Conservation (phyloP, 1,139 yeast genomes). For the Eremothecium cymbalariae region DNA sequence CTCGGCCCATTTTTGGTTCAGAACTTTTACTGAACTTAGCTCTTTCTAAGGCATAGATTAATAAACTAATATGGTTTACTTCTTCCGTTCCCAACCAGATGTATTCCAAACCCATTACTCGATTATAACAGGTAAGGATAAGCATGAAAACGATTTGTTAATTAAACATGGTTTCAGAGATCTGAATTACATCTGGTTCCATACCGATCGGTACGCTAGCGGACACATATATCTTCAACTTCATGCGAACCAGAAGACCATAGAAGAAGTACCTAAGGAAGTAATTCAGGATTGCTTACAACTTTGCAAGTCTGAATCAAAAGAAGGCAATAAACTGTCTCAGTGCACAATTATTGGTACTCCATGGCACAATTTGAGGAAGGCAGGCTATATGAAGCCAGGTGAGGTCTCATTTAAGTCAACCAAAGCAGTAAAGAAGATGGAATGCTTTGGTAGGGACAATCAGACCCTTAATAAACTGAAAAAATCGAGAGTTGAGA, state of each 20-base stretch:
- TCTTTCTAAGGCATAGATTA: neutral
- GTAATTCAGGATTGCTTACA: conserved; percentile 61
- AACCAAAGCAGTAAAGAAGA: conserved; percentile 44
- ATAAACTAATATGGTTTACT: conserved; percentile 24
- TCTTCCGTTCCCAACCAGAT: conserved; percentile 22
- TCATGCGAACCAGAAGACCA: conserved; percentile 37
- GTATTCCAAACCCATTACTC: conserved; percentile 16
- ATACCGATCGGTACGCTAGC: conserved; percentile 70
- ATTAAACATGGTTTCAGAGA: conserved; percentile 62
- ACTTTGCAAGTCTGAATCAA: conserved; percentile 71
- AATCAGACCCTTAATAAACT: conserved; percentile 58
- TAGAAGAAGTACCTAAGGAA: conserved; percentile 45
- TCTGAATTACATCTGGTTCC: conserved; percentile 64
- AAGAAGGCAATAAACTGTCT: conserved; percentile 66
- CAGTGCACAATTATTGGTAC: conserved; percentile 67
- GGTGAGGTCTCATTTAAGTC: conserved; percentile 76
- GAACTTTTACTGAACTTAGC: conserved; percentile 1
- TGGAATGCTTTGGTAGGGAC: conserved; percentile 50
- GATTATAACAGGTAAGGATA: conserved; percentile 60
- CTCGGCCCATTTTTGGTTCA: too few species aligned
- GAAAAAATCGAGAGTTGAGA: conserved; percentile 58
- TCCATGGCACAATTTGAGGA: conserved; percentile 65
- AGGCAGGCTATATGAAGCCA: conserved; percentile 69
- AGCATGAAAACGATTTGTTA: conserved; percentile 65
- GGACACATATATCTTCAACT: conserved; percentile 74